phyloP scores from a whole-genome alignment of 169 alveolate genomes.

The Eimeria sp. region DNA sequence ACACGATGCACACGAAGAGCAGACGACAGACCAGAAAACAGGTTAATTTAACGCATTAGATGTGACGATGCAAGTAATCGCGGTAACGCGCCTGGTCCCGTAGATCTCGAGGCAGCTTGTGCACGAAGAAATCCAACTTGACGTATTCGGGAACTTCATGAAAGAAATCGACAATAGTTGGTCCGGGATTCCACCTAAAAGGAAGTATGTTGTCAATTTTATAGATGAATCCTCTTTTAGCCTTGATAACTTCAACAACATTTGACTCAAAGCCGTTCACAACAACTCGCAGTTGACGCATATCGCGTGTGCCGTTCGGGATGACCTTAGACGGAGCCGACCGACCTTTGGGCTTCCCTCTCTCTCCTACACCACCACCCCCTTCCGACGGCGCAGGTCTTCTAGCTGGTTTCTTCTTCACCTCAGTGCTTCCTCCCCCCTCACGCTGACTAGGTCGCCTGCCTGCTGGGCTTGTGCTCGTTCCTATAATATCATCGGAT shows the following conservation, averaged over 20 bases:
- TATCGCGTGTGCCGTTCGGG: conserved; percentile 34
- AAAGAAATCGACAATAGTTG: conserved; percentile 35
- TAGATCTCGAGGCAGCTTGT: conserved; percentile 1
- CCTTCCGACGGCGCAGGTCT: neutral
- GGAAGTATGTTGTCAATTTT: conserved; percentile 62
- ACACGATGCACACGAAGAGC: neutral
- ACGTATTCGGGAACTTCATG: conserved; percentile 16
- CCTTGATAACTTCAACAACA: conserved; percentile 47
- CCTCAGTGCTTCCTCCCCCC: conserved; percentile 7
- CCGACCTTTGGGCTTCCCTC: neutral
- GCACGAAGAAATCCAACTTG: conserved; percentile 57
- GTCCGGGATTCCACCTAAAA: conserved; percentile 77
- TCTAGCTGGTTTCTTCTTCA: conserved; percentile 12
- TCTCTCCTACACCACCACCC: neutral
- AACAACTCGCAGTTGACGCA: conserved; percentile 26
- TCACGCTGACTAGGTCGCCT: neutral
- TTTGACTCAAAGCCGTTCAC: conserved; percentile 23
- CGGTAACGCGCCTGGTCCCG: conserved; percentile 38
- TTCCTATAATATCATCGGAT: neutral
- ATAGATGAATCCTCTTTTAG: conserved; percentile 76
- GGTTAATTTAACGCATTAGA: neutral
- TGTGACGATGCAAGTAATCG: neutral
- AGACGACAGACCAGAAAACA: neutral
- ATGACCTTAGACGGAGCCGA: neutral
- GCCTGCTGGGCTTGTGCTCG: conserved; percentile 2